Conservation (phyloP, 257 asterid genomes). For the Penstemon eatonii region DNA sequence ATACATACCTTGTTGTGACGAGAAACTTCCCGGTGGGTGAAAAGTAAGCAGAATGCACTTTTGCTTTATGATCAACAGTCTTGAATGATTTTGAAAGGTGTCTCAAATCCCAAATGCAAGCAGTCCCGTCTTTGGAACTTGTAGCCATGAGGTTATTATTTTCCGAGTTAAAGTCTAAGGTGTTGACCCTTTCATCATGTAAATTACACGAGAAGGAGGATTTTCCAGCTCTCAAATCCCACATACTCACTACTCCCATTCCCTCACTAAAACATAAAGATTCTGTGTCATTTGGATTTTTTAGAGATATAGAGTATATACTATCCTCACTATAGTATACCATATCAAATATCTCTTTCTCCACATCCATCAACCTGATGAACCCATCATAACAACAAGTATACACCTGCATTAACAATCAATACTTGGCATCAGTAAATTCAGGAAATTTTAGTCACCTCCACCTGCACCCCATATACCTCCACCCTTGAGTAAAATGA, state of each 20-base stretch:
- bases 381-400: conserved; percentile 84
- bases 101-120: conserved; percentile 94
- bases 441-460: too few species aligned
- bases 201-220: conserved; percentile 46
- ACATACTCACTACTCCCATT: conserved; percentile 49
- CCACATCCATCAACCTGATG: conserved; percentile 75
- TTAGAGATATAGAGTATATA: conserved; percentile 53
- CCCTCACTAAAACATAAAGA: conserved; percentile 72
- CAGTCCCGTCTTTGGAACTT: conserved; percentile 79
- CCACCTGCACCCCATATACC: too few species aligned
- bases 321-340: conserved; percentile 48
- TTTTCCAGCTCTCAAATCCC: conserved; percentile 81
- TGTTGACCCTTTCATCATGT: conserved; percentile 70
- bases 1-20: conserved; percentile 78
- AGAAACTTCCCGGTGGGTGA: conserved; percentile 78
- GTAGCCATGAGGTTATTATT: conserved; percentile 67
- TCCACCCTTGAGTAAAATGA: too few species aligned
- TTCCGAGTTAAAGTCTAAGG: conserved; percentile 65
- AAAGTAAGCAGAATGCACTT: conserved; percentile 86
- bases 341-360: conserved; percentile 71
- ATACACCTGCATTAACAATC: conserved; percentile 59
- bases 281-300: conserved; percentile 40
- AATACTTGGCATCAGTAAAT: too few species aligned
- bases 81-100: conserved; percentile 42
- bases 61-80: conserved; percentile 55